A percentile compares a stretch with the other conserved stretches of the same genome.
These are phyloP conservation scores for Helichrysum umbraculigerum DNA, from an alignment of 129 eudicot genomes.

Conservation along the genomic window DNA sequence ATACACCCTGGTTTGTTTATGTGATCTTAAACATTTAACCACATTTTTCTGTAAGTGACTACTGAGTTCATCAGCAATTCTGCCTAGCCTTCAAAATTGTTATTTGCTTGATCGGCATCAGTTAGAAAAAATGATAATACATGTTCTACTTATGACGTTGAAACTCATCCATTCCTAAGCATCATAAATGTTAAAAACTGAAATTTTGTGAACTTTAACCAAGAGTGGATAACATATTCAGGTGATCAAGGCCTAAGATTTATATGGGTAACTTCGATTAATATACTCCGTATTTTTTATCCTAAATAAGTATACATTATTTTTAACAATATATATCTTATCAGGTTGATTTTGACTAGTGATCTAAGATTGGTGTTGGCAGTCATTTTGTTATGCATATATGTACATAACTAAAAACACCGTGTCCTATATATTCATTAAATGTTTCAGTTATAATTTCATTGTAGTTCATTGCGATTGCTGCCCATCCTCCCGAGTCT, in stretches of 20 bases:
- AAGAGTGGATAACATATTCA: neutral
- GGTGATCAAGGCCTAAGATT: neutral
- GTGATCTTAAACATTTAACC: neutral
- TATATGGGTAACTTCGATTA: no score
- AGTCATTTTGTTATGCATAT: neutral
- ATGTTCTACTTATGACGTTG: neutral
- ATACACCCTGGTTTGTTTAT: neutral
- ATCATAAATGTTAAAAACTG: neutral
- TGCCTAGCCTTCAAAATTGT: neutral
- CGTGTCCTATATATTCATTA: constrained; percentile 1
- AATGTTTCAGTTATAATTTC: constrained; percentile 9
- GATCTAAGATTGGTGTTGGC: neutral
- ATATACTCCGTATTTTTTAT: no score
- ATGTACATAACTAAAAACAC: neutral
- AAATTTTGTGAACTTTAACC: neutral
- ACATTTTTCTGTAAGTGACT: neutral
- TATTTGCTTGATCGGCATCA: neutral
- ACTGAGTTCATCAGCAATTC: neutral
- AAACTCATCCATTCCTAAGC: neutral
- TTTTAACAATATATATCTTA: neutral
- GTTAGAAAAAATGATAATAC: no score
- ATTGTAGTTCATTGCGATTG: constrained; percentile 79
- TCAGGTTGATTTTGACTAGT: neutral
- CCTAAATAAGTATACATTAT: no score
- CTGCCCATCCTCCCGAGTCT: constrained; percentile 98